Conservation (phyloP, 208 protist genomes). For the Vickermania spadyakhi region DNA sequence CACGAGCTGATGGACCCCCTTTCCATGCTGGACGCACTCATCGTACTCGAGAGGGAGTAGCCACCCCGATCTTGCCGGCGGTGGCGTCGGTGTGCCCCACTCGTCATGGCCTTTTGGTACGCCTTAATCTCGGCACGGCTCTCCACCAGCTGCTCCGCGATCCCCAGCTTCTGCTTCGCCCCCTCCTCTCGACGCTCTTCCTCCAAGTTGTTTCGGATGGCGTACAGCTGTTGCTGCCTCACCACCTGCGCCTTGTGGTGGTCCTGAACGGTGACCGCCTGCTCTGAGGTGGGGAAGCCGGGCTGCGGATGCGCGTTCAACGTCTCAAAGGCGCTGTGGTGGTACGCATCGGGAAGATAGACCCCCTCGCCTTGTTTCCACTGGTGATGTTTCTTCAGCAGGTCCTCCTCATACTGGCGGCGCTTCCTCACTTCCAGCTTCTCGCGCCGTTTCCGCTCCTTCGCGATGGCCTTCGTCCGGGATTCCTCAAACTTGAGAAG, state of each 20-base stretch:
- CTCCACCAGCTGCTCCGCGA: constrained; percentile 8
- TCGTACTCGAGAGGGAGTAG: too few relatives aligned
- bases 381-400: constrained; percentile 13
- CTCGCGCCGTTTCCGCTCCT: constrained; percentile 14
- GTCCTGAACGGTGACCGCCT: constrained; percentile 8
- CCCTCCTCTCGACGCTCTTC: constrained; percentile 17
- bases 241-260: constrained; percentile 8
- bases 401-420: constrained; percentile 5
- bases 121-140: constrained; percentile 1
- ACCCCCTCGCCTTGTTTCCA: constrained; percentile 25
- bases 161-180: constrained; percentile 11
- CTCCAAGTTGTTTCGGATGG: constrained; percentile 10
- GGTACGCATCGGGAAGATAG: constrained; percentile 39
- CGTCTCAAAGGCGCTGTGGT: constrained; percentile 13
- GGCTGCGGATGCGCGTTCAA: not conserved
- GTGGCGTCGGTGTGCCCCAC: not conserved
- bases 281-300: not conserved
- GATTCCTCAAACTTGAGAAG: constrained; percentile 11
- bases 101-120: constrained; percentile 4
- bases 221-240: not conserved
- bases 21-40: too few relatives aligned
- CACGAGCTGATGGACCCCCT: too few relatives aligned
- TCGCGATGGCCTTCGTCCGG: constrained; percentile 19
- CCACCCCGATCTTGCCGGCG: not conserved
- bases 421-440: constrained; percentile 3